These are phyloP conservation scores for Phytophthora pseudosyringae DNA, from an alignment of 352 stramenopile genomes.

Conservation along the genomic window DNA sequence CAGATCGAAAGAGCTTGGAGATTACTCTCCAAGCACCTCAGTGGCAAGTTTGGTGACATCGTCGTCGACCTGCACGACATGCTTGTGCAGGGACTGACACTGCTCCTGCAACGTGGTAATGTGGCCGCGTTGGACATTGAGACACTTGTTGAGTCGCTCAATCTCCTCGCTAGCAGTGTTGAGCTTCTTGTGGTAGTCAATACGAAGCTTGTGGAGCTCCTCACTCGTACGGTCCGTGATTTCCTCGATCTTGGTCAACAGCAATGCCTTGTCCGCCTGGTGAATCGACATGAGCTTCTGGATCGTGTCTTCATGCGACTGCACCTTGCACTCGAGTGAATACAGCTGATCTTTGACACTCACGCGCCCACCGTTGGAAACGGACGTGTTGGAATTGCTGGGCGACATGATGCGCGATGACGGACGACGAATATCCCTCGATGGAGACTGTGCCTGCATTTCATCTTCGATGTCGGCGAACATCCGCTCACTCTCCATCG, in stretches of 20 bases:
- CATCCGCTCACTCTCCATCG: conserved; percentile 82
- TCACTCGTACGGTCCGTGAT: conserved; percentile 82
- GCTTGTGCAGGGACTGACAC: conserved; percentile 84
- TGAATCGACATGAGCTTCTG: conserved; percentile 87
- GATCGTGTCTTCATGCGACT: conserved; percentile 84
- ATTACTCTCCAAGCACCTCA: conserved; percentile 78
- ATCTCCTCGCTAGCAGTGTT: conserved; percentile 85
- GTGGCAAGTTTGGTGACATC: conserved; percentile 85
- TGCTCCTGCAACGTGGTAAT: conserved; percentile 87
- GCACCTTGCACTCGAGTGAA: conserved; percentile 78
- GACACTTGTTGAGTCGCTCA: conserved; percentile 84
- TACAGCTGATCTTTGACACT: conserved; percentile 87
- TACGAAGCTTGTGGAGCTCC: conserved; percentile 75
- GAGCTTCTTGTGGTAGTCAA: conserved; percentile 86
- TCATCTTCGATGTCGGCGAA: conserved; percentile 82
- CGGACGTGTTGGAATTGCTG: conserved; percentile 52
- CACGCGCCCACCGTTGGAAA: conserved; percentile 43
- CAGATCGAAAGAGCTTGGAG: background rate
- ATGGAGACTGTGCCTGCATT: conserved; percentile 52
- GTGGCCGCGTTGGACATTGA: conserved; percentile 83
- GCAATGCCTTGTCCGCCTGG: conserved; percentile 74
- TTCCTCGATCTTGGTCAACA: conserved; percentile 84
- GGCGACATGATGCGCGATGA: conserved; percentile 70
- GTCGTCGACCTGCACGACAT: conserved; percentile 86
- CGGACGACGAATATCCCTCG: conserved; percentile 62